phyloP scores from a whole-genome alignment of 2,329 filamentous ascomycete genomes.

The Cladosporium cucumerinum region DNA sequence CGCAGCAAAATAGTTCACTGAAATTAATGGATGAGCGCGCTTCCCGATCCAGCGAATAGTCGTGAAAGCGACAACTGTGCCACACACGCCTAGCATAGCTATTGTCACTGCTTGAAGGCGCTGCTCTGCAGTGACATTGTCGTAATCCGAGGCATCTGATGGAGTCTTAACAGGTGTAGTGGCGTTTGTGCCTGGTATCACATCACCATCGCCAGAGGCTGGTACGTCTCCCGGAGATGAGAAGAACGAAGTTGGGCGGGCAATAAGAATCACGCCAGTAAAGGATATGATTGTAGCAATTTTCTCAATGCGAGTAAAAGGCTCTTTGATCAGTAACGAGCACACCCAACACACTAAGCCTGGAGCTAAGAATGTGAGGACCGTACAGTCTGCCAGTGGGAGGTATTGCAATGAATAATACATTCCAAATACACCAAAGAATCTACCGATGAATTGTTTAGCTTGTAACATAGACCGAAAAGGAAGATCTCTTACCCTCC shows the following conservation, averaged over 20 bases:
- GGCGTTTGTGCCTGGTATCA: conserved; percentile 24
- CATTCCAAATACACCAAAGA: conserved; percentile 49
- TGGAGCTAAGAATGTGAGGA: conserved; percentile 82
- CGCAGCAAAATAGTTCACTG: conserved; percentile 76
- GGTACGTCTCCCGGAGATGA: conserved; percentile 32
- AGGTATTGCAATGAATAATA: conserved; percentile 75
- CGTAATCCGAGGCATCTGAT: conserved; percentile 37
- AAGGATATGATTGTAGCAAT: conserved; percentile 73
- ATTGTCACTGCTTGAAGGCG: conserved; percentile 67
- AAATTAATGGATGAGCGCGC: conserved; percentile 76
- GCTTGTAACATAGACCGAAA: background rate
- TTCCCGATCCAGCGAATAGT: conserved; percentile 76
- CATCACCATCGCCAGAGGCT: conserved; percentile 33
- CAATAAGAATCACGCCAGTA: conserved; percentile 77
- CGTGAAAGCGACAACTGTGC: conserved; percentile 70
- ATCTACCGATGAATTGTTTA: background rate
- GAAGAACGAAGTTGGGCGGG: conserved; percentile 63
- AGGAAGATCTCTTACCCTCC: conserved; percentile 52
- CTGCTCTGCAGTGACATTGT: conserved; percentile 57
- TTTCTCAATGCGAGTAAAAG: conserved; percentile 74
- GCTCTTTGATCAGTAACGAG: conserved; percentile 70
- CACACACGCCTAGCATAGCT: conserved; percentile 73
- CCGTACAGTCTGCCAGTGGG: conserved; percentile 80
- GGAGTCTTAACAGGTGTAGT: conserved; percentile 17
- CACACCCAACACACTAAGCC: conserved; percentile 77